A percentile compares a stretch with the other conserved stretches of the same genome.
Evolutionary conservation across 306 rosid genomes (phyloP).

Genomic region (Cicer yamashitae): DNA sequence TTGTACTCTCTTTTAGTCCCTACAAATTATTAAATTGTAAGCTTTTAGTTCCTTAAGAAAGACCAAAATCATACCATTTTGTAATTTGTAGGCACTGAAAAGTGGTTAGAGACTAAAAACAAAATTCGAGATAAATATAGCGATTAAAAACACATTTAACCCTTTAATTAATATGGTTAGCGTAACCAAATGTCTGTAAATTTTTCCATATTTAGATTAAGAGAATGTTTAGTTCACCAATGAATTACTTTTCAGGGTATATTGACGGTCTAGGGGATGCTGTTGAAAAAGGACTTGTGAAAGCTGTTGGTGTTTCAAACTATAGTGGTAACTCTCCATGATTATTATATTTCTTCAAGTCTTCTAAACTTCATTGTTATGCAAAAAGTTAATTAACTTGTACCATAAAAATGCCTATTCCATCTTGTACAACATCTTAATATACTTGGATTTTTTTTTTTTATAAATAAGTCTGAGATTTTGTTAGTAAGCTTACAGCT

Average conservation of each 20-base stretch:
- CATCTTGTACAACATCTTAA: too few species aligned
- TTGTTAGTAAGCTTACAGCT: too few species aligned
- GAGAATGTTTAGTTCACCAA: conserved; percentile 40
- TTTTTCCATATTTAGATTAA: conserved; percentile 32
- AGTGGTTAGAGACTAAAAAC: too few species aligned
- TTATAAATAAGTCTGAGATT: too few species aligned
- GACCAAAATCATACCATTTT: too few species aligned
- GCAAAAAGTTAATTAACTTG: background rate
- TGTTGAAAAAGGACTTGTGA: conserved; percentile 95
- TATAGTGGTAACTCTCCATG: conserved; percentile 63
- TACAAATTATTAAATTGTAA: too few species aligned
- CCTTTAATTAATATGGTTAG: conserved; percentile 9
- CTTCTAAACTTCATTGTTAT: conserved; percentile 19
- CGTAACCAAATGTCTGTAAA: background rate
- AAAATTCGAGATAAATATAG: too few species aligned
- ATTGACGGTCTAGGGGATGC: conserved; percentile 97
- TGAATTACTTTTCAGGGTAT: conserved; percentile 66
- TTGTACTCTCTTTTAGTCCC: too few species aligned
- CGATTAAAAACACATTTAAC: too few species aligned
- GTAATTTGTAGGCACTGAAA: too few species aligned
- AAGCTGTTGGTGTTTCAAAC: conserved; percentile 97
- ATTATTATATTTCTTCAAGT: background rate
- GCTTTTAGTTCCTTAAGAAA: too few species aligned
- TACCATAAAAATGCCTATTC: background rate
- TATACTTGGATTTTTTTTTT: too few species aligned